Conservation (phyloP, 306 rosid genomes). For the Acacia crassicarpa region DNA sequence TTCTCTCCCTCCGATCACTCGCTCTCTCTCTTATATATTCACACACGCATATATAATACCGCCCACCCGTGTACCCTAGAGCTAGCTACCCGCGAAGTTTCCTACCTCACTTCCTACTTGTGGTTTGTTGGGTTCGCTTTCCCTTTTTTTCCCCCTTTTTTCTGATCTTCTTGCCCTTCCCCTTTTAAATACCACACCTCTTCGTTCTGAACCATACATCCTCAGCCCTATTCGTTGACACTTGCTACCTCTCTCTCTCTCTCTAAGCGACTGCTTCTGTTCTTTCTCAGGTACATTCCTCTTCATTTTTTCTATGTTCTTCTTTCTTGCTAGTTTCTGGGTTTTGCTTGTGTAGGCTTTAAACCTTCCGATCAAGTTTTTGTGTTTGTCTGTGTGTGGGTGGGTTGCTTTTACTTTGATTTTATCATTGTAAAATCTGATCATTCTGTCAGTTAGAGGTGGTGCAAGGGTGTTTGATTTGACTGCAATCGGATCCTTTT, state of each 20-base stretch:
- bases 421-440: slow-evolving; percentile 5
- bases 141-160: slow-evolving; percentile 35
- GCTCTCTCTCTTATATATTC: no score
- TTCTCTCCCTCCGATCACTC: not conserved
- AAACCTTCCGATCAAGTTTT: not conserved
- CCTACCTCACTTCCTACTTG: slow-evolving; percentile 54
- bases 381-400: not conserved
- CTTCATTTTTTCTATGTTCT: slow-evolving; percentile 22
- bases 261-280: slow-evolving; percentile 21
- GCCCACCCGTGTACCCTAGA: slow-evolving; percentile 37
- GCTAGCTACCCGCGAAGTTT: slow-evolving; percentile 60
- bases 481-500: not conserved
- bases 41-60: not conserved
- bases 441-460: not conserved
- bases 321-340: not conserved
- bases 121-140: slow-evolving; percentile 25
- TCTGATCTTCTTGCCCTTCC: slow-evolving; percentile 33
- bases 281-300: slow-evolving; percentile 47
- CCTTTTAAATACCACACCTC: slow-evolving; percentile 20
- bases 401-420: not conserved
- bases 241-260: slow-evolving; percentile 16
- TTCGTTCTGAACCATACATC: slow-evolving; percentile 26
- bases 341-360: not conserved
- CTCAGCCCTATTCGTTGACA: slow-evolving; percentile 12
- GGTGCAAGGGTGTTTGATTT: slow-evolving; percentile 14